Evolutionary conservation across 352 stramenopile genomes (phyloP).

Genomic region (Phytopythium chamaehyphon): DNA sequence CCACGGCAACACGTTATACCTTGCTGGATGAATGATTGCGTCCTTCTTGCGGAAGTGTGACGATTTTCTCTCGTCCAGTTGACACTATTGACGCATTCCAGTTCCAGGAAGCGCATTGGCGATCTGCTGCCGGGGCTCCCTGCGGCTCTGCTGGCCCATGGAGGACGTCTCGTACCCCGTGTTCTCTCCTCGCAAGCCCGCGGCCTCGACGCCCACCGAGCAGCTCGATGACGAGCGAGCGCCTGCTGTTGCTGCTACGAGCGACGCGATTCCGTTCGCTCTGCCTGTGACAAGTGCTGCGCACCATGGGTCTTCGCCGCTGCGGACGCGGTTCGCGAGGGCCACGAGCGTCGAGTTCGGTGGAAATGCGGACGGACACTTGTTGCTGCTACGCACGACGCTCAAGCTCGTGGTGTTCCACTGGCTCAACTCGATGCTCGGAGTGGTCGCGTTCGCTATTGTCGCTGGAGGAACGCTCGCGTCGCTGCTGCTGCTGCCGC

Average conservation of each 20-base stretch:
- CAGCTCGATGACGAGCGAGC: slow-evolving; percentile 3
- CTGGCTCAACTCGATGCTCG: slow-evolving; percentile 49
- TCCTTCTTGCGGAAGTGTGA: not conserved
- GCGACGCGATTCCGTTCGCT: slow-evolving; percentile 6
- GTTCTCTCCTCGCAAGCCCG: slow-evolving; percentile 21
- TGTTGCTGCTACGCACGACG: slow-evolving; percentile 27
- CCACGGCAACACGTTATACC: too few species aligned
- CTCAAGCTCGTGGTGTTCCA: slow-evolving; percentile 60
- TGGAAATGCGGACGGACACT: slow-evolving; percentile 3
- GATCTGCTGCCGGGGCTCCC: not conserved
- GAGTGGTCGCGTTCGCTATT: slow-evolving; percentile 33
- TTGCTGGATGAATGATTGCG: not conserved
- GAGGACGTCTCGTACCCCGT: slow-evolving; percentile 24
- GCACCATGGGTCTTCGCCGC: not conserved
- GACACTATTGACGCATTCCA: too few species aligned
- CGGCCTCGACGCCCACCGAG: slow-evolving; percentile 2
- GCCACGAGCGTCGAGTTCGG: slow-evolving; percentile 18
- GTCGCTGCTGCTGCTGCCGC: slow-evolving; percentile 37
- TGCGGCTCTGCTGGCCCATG: not conserved
- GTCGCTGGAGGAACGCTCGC: slow-evolving; percentile 30
- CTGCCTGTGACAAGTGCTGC: slow-evolving; percentile 8
- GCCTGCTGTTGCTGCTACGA: too few species aligned
- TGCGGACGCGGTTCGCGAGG: not conserved
- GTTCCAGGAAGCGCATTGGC: not conserved
- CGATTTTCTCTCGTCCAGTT: slow-evolving; percentile 2